Evolutionary conservation across 2,329 filamentous ascomycete genomes (phyloP), one percentile per base, ranked within the genome.

Genomic region (Diaporthe helianthi): DNA sequence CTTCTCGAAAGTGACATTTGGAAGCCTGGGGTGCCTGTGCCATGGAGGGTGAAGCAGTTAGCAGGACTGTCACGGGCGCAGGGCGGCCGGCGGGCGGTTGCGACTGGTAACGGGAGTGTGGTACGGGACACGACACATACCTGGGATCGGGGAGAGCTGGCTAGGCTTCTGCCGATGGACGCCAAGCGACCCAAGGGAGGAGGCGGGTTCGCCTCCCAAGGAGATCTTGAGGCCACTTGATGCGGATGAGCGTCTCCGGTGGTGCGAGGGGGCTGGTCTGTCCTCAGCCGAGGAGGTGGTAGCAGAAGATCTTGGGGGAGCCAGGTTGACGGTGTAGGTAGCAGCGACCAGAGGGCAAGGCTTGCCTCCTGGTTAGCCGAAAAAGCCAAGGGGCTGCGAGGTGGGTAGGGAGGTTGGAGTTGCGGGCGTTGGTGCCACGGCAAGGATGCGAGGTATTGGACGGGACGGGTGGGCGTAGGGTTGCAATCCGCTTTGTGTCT

Each of bases 1-100:
- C 93, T 97, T 81, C 93, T 90, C 74, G 94, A 96, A 72, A 95
- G 83, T 74, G 92, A 92, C 94, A 97, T 97, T 76, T 83, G 81
- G 73, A 80, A 76, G 75, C 82, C 84, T 52, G 88, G 85, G 64
- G 85, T 89, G 76, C 87, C 85, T 87, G 79, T 69, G 75, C 69
- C 41, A 61, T 26, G 26, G 29, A 24, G n/a, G 38, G n/a, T 10
- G 38, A 69, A 36, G 47, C 22, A 31, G 44, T 69, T 31, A 69
- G 61, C 38, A 17, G 24, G 31, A n/a, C 15, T 63, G 54, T 55
- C 33, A 61, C 29, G 33, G 44, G 51, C 44, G 46, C 31, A 41
- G 52, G 38, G 26, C 17, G 52, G 67, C 58, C 60, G 68, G 61
- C 53, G 51, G 61, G 60, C 26, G 41, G 58, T 38, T 38, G 29